phyloP scores from a whole-genome alignment of 1,284 basidiomycete species.

The Boletus putidus region DNA sequence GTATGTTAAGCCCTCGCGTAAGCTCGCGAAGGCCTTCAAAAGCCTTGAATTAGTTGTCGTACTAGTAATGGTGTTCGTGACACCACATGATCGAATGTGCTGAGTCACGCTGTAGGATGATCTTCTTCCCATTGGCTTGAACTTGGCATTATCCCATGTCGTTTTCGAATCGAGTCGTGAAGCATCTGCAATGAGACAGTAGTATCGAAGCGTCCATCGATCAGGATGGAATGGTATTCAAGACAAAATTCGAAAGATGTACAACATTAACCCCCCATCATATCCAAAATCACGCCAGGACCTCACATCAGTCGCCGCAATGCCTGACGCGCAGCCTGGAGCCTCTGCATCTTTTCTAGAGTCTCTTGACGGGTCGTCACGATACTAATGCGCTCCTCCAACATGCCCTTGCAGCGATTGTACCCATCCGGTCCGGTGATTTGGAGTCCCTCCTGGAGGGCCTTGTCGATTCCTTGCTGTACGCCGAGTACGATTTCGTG shows the following conservation, averaged over 20 bases:
- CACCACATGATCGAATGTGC: no score
- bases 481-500: slow-evolving; percentile 54
- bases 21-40: no score
- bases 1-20: no score
- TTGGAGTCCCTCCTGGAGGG: slow-evolving; percentile 46
- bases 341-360: slow-evolving; percentile 51
- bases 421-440: slow-evolving; percentile 37
- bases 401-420: slow-evolving; percentile 46
- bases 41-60: no score
- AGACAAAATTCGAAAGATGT: neutral
- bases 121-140: no score
- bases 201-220: neutral
- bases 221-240: neutral
- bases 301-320: slow-evolving; percentile 34
- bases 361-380: slow-evolving; percentile 51
- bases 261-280: neutral
- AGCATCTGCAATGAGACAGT: neutral
- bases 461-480: slow-evolving; percentile 45
- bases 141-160: no score
- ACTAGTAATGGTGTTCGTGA: no score
- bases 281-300: no score
- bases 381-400: slow-evolving; percentile 56
- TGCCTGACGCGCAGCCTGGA: slow-evolving; percentile 53
- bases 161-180: no score
- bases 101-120: no score